Evolutionary conservation across 2,329 filamentous ascomycete genomes (phyloP).

Genomic region (Pestalotiopsis sp.): DNA sequence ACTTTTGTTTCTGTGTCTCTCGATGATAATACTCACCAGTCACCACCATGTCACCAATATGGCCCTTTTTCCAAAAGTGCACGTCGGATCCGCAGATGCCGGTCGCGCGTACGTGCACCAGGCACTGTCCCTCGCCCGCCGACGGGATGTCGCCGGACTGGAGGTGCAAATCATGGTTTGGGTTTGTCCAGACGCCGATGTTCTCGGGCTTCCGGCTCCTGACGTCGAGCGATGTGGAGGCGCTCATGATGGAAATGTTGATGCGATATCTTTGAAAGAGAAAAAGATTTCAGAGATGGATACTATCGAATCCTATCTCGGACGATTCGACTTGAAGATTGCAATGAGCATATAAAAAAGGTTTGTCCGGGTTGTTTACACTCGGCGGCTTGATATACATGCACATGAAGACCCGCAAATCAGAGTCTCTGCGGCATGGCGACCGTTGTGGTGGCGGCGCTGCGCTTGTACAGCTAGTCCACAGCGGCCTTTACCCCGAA

Average conservation of each 20-base stretch:
- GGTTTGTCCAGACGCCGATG: not conserved
- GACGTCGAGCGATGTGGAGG: not conserved
- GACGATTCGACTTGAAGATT: not conserved
- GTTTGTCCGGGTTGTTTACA: not conserved
- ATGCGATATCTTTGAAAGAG: not conserved
- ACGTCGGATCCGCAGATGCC: conserved; percentile 64
- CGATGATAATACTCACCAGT: conserved; percentile 17
- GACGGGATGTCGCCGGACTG: not conserved
- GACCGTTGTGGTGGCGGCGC: not conserved
- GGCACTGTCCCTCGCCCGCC: conserved; percentile 34
- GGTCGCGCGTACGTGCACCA: conserved; percentile 67
- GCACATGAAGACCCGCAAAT: not conserved
- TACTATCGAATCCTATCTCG: not conserved
- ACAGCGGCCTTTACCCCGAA: not conserved
- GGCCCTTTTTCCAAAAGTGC: conserved; percentile 42
- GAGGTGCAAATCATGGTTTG: conserved; percentile 1
- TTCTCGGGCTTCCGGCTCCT: not conserved
- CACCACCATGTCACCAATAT: conserved; percentile 33
- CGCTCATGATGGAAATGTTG: not conserved
- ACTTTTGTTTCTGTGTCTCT: too few species aligned
- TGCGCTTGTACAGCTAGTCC: not conserved
- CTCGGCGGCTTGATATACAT: not conserved
- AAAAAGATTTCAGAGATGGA: not conserved
- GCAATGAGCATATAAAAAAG: not conserved
- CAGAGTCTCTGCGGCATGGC: not conserved